phyloP scores from a whole-genome alignment of 202 grass and related monocot species.

The Zoysia matrella region DNA sequence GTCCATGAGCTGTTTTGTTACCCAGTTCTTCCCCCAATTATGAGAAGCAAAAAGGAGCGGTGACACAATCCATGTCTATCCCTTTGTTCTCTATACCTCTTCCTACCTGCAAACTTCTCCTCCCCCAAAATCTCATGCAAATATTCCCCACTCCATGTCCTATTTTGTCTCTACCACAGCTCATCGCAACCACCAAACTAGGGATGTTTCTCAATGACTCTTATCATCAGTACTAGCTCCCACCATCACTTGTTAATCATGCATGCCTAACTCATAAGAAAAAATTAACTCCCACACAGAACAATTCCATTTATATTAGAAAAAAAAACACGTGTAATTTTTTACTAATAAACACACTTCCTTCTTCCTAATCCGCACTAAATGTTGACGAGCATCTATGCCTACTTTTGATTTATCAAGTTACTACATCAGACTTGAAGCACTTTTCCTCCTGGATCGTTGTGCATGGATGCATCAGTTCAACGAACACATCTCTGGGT shows the following conservation, averaged over 20 bases:
- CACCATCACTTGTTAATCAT: conserved; percentile 43
- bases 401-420: not conserved
- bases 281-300: conserved; percentile 28
- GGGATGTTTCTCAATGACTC: conserved; percentile 23
- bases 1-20: conserved; percentile 49
- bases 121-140: conserved; percentile 49
- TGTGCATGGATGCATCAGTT: conserved; percentile 12
- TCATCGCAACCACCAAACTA: conserved; percentile 13
- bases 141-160: conserved; percentile 52
- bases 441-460: not conserved
- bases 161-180: conserved; percentile 48
- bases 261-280: conserved; percentile 37
- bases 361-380: conserved; percentile 19
- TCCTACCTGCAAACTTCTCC: conserved; percentile 34
- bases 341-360: not conserved
- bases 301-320: conserved; percentile 19
- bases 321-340: conserved; percentile 20
- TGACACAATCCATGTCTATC: conserved; percentile 52
- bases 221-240: conserved; percentile 49
- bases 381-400: conserved; percentile 6
- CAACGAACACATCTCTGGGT: not conserved
- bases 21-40: conserved; percentile 46
- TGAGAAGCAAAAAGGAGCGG: conserved; percentile 50
- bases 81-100: conserved; percentile 48
- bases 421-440: not conserved